Base-by-base conservation (phyloP, 2,329 filamentous ascomycete species). In the Samsoniella hepiali region DNA sequence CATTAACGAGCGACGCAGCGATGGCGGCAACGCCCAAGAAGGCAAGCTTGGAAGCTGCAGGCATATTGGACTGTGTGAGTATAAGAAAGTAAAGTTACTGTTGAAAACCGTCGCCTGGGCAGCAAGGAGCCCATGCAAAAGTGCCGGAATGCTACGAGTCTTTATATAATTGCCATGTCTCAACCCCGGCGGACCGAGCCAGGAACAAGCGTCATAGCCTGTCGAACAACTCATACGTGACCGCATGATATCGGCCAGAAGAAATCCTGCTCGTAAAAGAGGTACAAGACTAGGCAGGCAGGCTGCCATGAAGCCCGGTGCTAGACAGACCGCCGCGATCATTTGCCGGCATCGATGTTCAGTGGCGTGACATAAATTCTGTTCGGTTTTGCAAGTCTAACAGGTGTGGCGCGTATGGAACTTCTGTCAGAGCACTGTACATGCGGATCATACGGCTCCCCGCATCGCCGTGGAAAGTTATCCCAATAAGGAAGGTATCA, bases 1-100 rank as follows among this genome's bases (percentile, higher is more conserved):
- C 83, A n/a, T 75, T 70, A 42, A 77, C 81, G 40, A 84, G 69
- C 5, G 29, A 42, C 17, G 42, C 61, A 29, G 34, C 17, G 27
- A 13, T 40, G 32, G 44, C 53, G 27, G 50, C 58, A 47, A 49
- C 32, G 40, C 50, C 40, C 9, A 47, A 5, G 31, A 50, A 40
- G 32, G 58, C 49, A n/a, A 62, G 29, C 31, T 38, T 62, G 6
- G 49, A 45, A 10, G 36, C 7, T 2, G n/a, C 32, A 45, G 49
- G 58, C 45, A 60, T 60, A 29, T 44, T 44, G 27, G 34, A 31
- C n/a, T 22, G 4, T 6, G 31, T 29, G 11, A 15, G 38, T 34
- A 13, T 36, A 22, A 8, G 22, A 22, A 32, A 11, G 32, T 9
- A 13, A 38, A 36, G 17, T 11, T 29, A 50, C 9, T 31, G 34